phyloP scores from a whole-genome alignment of 345 rosid species.

The Salix udensis region DNA sequence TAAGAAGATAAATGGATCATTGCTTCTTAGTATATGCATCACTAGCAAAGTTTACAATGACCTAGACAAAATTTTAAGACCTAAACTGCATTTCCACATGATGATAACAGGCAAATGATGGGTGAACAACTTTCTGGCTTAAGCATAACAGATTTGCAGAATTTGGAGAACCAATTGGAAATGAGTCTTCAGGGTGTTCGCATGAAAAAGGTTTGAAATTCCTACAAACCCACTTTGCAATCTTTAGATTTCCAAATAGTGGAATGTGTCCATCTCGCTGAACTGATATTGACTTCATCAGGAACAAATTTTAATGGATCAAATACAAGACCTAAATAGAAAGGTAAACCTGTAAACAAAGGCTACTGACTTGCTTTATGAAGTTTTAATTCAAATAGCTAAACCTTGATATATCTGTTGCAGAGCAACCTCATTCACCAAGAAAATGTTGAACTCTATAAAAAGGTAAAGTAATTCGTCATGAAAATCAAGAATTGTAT shows the following conservation, averaged over 20 bases:
- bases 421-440: constrained; percentile 60
- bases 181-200: constrained; percentile 53
- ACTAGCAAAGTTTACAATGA: not conserved
- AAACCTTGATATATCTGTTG: constrained; percentile 20
- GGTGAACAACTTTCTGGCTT: constrained; percentile 71
- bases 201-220: constrained; percentile 50
- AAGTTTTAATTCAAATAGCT: constrained; percentile 17
- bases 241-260: constrained; percentile 5
- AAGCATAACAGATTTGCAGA: constrained; percentile 44
- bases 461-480: constrained; percentile 57
- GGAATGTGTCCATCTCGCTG: constrained; percentile 14
- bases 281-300: constrained; percentile 20
- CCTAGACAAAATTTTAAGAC: not conserved
- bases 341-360: constrained; percentile 39
- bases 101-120: constrained; percentile 63
- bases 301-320: constrained; percentile 63
- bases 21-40: not conserved
- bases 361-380: not conserved
- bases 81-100: constrained; percentile 10
- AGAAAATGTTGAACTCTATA: constrained; percentile 63
- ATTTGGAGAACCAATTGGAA: constrained; percentile 55
- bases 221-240: not conserved
- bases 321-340: constrained; percentile 52
- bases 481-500: constrained; percentile 45
- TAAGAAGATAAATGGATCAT: not conserved